These are phyloP conservation scores for Fusarium napiforme DNA, from an alignment of 2,329 filamentous ascomycete genomes.

Conservation along the genomic window DNA sequence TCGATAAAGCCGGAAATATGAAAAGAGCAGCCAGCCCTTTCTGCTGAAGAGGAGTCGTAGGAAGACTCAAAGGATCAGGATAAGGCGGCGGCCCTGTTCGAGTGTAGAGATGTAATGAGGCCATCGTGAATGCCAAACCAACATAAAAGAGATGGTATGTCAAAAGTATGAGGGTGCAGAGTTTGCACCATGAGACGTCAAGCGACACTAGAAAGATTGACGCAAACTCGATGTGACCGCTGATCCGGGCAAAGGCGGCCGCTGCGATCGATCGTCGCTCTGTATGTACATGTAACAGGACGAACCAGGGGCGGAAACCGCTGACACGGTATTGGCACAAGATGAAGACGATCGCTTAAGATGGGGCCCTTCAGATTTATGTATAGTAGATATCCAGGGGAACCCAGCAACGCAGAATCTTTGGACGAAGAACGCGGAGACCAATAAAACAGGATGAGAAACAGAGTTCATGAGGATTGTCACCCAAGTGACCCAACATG, in stretches of 20 bases:
- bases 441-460: background rate
- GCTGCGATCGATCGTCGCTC: conserved; percentile 21
- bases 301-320: background rate
- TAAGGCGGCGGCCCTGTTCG: conserved; percentile 34
- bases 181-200: background rate
- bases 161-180: background rate
- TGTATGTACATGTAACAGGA: background rate
- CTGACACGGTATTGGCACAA: background rate
- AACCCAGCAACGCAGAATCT: conserved; percentile 7
- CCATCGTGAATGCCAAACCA: conserved; percentile 1
- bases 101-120: conserved; percentile 6
- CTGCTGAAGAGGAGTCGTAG: conserved; percentile 48
- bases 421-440: background rate
- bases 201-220: background rate
- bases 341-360: background rate
- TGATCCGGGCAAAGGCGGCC: conserved; percentile 1
- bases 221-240: conserved; percentile 8
- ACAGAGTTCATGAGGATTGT: conserved; percentile 18
- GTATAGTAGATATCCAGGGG: conserved; percentile 12
- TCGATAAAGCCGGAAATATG: conserved; percentile 47
- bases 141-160: background rate
- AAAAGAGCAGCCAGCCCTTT: conserved; percentile 47
- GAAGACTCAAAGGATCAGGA: conserved; percentile 44
- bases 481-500: conserved; percentile 3
- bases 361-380: conserved; percentile 14